Evolutionary conservation across 1,284 basidiomycete genomes (phyloP), one percentile per base, ranked within the genome.

Genomic region (Cutaneotrichosporon sp.): DNA sequence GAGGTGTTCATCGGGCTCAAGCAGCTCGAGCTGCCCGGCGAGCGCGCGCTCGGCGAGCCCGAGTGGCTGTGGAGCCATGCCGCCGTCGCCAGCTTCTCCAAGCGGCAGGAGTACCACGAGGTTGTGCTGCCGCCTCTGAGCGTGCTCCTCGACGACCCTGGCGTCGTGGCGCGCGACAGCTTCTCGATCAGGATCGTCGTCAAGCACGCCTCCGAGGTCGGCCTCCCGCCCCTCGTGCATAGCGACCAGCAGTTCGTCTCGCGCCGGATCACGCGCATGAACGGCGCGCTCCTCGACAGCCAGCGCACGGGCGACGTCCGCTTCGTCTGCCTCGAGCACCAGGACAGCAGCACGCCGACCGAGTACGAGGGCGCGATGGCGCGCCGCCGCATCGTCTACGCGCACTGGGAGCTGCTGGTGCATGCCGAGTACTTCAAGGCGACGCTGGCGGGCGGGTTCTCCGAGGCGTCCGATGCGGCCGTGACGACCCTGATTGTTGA

Each of bases 341-440:
- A 56, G 22, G 33, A n/a, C 11, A 49, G 54, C 47, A n/a, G 46
- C 14, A 51, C 54, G 11, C 57, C 57, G 1, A 22, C 34, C 4
- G 38, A 20, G 16, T 49, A 33, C 16, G 54, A 38, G 18, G 20
- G 27, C 9, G 14, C 13, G n/a, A 50, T 66, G 58, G 62, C 60
- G 2, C 71, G 71, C 27, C 74, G 76, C 52, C 63, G 76, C 31
- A 59, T 89, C 22, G 85, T 94, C 29, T 92, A 90, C 76, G 90
- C 90, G 0, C 91, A 93, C 76, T 87, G 87, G 2, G 87, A 89
- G 70, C 87, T 92, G 46, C 83, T 92, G 22, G 85, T 80, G 47
- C 83, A 84, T 13, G 81, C 90, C 24, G 89, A 91, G 56, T 92
- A 92, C 70, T 92, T 92, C 71, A 83, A 86, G 2, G 89, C 88